A percentile compares a stretch with the other conserved stretches of the same genome.
Conservation (phyloP, 2,329 filamentous ascomycete genomes). For the Chalaropsis ovoidea region DNA sequence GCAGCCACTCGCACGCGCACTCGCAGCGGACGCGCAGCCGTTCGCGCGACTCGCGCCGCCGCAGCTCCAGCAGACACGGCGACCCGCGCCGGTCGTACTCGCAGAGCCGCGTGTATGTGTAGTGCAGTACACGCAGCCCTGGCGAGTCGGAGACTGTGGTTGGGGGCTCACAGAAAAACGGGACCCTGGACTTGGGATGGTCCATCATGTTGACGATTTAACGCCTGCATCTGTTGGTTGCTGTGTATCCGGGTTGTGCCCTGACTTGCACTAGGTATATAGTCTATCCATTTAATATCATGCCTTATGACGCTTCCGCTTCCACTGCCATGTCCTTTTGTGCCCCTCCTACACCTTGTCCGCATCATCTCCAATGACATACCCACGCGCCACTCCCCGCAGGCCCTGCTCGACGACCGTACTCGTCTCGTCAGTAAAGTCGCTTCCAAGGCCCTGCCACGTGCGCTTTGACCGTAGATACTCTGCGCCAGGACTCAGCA, state of each 20-base stretch:
- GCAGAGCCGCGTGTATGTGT: slow-evolving; percentile 45
- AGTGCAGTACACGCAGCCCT: slow-evolving; percentile 18
- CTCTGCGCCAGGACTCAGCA: slow-evolving; percentile 84
- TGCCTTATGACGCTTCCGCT: slow-evolving; percentile 2
- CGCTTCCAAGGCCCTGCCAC: slow-evolving; percentile 85
- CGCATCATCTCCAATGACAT: slow-evolving; percentile 58
- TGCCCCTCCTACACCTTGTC: slow-evolving; percentile 36
- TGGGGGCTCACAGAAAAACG: neutral
- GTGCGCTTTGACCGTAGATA: slow-evolving; percentile 71
- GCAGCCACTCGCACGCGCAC: slow-evolving; percentile 28
- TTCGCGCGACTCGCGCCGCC: slow-evolving; percentile 34
- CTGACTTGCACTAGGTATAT: slow-evolving; percentile 5
- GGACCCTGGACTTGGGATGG: too few species aligned
- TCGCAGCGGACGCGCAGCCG: slow-evolving; percentile 33
- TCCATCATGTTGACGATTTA: neutral
- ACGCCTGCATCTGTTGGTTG: neutral
- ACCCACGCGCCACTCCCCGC: slow-evolving; percentile 79
- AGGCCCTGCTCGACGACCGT: slow-evolving; percentile 74
- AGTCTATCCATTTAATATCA: slow-evolving; percentile 6
- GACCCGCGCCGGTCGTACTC: slow-evolving; percentile 39
- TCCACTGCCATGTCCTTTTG: slow-evolving; percentile 10
- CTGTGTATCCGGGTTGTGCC: neutral
- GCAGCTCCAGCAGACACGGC: slow-evolving; percentile 35
- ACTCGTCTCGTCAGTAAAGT: slow-evolving; percentile 56
- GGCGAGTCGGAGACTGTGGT: neutral